Conservation (phyloP, 768 basidiomycete genomes). For the Panaeolus cyanescens region DNA sequence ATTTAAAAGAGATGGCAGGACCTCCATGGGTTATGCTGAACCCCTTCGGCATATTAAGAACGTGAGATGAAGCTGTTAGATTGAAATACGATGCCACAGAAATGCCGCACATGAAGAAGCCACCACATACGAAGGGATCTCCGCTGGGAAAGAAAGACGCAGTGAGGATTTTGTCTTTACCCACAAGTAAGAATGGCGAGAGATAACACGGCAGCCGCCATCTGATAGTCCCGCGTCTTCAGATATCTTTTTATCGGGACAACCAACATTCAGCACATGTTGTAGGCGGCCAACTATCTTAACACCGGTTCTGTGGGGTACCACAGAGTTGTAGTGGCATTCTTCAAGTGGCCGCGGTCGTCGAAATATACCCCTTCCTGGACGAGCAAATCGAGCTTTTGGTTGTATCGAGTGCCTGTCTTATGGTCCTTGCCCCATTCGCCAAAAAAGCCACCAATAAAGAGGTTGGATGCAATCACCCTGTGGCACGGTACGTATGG, state of each 20-base stretch:
- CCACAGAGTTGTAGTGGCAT: slow-evolving; percentile 23
- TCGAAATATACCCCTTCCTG: slow-evolving; percentile 57
- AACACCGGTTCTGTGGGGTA: slow-evolving; percentile 5
- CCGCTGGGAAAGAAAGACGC: background rate
- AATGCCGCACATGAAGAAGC: too few relatives aligned
- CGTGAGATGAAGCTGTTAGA: background rate
- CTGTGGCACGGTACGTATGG: slow-evolving; percentile 73
- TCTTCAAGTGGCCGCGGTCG: slow-evolving; percentile 40
- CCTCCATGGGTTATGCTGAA: background rate
- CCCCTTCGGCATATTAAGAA: background rate
- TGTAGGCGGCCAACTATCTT: background rate
- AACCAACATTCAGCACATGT: background rate
- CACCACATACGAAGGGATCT: background rate
- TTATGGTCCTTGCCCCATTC: slow-evolving; percentile 55
- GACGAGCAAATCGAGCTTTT: slow-evolving; percentile 52
- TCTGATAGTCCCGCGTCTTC: background rate
- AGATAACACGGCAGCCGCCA: background rate
- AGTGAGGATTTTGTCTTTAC: background rate
- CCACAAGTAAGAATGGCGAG: background rate
- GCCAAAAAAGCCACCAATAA: slow-evolving; percentile 64
- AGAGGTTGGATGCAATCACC: slow-evolving; percentile 61
- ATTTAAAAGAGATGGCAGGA: background rate
- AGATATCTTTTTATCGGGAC: background rate
- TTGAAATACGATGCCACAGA: too few relatives aligned
- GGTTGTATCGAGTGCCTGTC: slow-evolving; percentile 40